Evolutionary conservation across 2,329 filamentous ascomycete genomes (phyloP), one percentile per base, ranked within the genome.

Genomic region (Ophiocordyceps camponoti-rufipedis): DNA sequence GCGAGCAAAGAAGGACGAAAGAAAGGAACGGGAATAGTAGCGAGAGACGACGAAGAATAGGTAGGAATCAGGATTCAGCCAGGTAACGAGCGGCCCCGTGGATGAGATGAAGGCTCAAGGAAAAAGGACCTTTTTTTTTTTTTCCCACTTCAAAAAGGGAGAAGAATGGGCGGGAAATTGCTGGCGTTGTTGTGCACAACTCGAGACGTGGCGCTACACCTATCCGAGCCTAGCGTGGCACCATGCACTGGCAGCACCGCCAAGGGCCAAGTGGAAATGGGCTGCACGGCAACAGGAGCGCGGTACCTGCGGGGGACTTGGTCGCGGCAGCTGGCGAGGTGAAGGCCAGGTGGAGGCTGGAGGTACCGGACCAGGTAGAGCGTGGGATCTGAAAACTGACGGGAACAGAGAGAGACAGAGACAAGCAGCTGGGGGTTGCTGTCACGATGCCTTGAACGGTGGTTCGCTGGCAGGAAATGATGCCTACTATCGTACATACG

Each of bases 161-260:
- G 42, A 48, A 47, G 42, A 48, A 47, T 43, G 48, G 57, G 59
- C 46, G 58, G 57, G 60, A 62, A 62, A 62, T 62, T 62, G 56
- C 58, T 54, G 51, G 54, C 44, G 52, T 55, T 60, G 57, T 52
- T 54, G 54, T 53, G 52, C 53, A 52, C 51, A 48, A 53, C 50
- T 45, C 43, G 50, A 52, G 49, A 49, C 44, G 49, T 48, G 53
- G 45, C 40, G 47, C 51, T 50, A 55, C 49, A 28, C 52, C 47
- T 16, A 23, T 44, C 44, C 23, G n/a, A 46, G 53, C 32, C 35
- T 51, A 50, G 51, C 41, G 40, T 31, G 5, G 19, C 40, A 38
- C 33, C 7, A n/a, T 35, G 11, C 32, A n/a, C n/a, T n/a, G n/a
- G 23, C 38, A 43, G 11, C 19, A 14, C n/a, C n/a, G n/a, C n/a